phyloP scores from a whole-genome alignment of 352 stramenopile species.

The Globisporangium nunn region DNA sequence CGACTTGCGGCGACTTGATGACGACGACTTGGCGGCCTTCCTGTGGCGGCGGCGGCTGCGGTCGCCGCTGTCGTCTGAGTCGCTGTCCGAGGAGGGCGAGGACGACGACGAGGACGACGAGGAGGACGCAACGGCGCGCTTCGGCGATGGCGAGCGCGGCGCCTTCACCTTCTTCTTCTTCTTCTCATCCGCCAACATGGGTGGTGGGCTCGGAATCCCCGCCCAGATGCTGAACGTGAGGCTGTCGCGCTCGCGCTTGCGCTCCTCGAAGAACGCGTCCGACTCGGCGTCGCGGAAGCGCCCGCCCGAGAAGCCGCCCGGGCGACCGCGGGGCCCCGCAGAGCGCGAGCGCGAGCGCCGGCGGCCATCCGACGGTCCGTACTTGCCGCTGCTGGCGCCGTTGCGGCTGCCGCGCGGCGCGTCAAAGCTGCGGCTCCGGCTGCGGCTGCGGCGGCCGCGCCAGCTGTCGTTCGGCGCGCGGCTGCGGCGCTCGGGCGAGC shows the following conservation, averaged over 20 bases:
- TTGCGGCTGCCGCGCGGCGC: conserved; percentile 11
- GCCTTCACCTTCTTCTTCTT: conserved; percentile 37
- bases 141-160: conserved; percentile 25
- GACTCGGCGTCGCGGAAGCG: conserved; percentile 32
- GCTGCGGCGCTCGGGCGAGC: conserved; percentile 8
- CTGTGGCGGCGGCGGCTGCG: conserved; percentile 12
- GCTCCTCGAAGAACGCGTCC: conserved; percentile 66
- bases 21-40: conserved; percentile 11
- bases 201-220: conserved; percentile 57
- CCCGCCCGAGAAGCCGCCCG: conserved; percentile 7
- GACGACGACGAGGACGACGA: conserved; percentile 11
- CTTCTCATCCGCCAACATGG: conserved; percentile 43
- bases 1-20: conserved; percentile 19
- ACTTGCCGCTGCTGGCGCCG: conserved; percentile 8
- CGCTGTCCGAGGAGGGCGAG: conserved; percentile 18
- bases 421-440: conserved; percentile 9
- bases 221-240: conserved; percentile 71
- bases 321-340: conserved; percentile 10
- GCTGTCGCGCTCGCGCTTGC: conserved; percentile 54
- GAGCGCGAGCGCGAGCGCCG: background rate
- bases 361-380: conserved; percentile 7
- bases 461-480: background rate
- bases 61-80: conserved; percentile 13
- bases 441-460: conserved; percentile 20
- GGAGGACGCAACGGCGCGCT: conserved; percentile 26